Evolutionary conservation across 768 basidiomycete species (phyloP).

Genomic region (Suillus subluteus): DNA sequence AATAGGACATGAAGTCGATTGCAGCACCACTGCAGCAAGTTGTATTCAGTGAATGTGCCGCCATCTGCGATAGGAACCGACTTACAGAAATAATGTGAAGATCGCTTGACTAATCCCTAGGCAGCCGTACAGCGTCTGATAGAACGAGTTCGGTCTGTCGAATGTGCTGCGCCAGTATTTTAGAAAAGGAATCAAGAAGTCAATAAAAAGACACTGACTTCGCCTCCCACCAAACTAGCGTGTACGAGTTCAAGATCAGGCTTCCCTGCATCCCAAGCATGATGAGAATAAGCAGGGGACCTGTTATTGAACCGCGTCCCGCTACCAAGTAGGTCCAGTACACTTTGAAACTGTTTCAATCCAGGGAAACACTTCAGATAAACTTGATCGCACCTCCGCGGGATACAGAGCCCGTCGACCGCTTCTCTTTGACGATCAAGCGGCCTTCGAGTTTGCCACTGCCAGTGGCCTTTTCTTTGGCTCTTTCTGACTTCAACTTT

Average conservation of each 20-base stretch:
- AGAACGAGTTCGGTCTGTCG: slow-evolving; percentile 55
- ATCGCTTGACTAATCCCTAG: slow-evolving; percentile 61
- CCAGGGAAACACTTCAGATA: neutral
- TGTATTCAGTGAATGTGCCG: neutral
- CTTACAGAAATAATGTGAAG: slow-evolving; percentile 63
- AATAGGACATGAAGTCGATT: slow-evolving; percentile 59
- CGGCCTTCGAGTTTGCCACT: slow-evolving; percentile 68
- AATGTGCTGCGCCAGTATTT: slow-evolving; percentile 40
- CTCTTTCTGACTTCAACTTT: slow-evolving; percentile 41
- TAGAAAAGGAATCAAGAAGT: neutral
- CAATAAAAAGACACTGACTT: slow-evolving; percentile 42
- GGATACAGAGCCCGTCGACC: slow-evolving; percentile 67
- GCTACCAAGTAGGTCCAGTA: slow-evolving; percentile 63
- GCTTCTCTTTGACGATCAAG: slow-evolving; percentile 65
- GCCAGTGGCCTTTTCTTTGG: slow-evolving; percentile 44
- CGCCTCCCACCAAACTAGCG: slow-evolving; percentile 73
- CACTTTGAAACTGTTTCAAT: slow-evolving; percentile 38
- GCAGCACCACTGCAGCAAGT: slow-evolving; percentile 45
- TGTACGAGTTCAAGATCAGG: slow-evolving; percentile 65
- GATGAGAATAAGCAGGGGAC: slow-evolving; percentile 52
- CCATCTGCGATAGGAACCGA: slow-evolving; percentile 4
- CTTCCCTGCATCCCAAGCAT: slow-evolving; percentile 63
- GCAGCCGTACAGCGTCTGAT: slow-evolving; percentile 65
- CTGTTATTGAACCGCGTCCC: slow-evolving; percentile 51
- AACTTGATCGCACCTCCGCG: slow-evolving; percentile 41